Conservation (phyloP, 1,284 basidiomycete species). For the Retiboletus flavoniger region DNA sequence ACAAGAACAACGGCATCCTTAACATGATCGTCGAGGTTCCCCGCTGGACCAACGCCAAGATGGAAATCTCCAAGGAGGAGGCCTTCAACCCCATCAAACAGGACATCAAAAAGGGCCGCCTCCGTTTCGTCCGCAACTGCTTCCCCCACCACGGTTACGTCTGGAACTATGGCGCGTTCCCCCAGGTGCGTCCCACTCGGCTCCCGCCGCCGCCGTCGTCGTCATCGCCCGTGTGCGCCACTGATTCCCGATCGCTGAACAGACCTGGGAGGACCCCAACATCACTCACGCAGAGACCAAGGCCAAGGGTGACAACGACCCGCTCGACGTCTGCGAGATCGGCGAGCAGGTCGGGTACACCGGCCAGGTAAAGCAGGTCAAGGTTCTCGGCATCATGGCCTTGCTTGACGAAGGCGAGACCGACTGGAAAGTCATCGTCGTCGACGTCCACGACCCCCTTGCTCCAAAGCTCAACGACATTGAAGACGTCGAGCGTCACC, state of each 20-base stretch:
- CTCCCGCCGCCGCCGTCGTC: neutral
- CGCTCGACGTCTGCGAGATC: slow-evolving; percentile 99
- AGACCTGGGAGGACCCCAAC: slow-evolving; percentile 99
- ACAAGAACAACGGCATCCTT: slow-evolving; percentile 89
- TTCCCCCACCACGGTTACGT: slow-evolving; percentile 99
- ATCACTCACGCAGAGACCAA: slow-evolving; percentile 94
- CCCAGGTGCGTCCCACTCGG: slow-evolving; percentile 59
- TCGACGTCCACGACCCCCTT: slow-evolving; percentile 95
- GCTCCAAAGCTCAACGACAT: slow-evolving; percentile 98
- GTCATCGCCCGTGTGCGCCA: slow-evolving; percentile 4
- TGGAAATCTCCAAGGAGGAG: slow-evolving; percentile 99
- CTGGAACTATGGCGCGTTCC: slow-evolving; percentile 99
- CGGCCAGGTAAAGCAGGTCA: slow-evolving; percentile 99
- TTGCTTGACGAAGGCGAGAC: slow-evolving; percentile 97
- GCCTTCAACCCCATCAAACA: slow-evolving; percentile 99
- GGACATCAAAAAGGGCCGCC: slow-evolving; percentile 93
- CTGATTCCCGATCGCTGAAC: slow-evolving; percentile 11
- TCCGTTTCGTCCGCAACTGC: slow-evolving; percentile 98
- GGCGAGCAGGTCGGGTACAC: slow-evolving; percentile 98
- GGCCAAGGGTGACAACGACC: slow-evolving; percentile 99
- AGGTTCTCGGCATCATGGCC: slow-evolving; percentile 99
- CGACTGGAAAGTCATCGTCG: slow-evolving; percentile 98
- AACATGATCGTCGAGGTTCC: slow-evolving; percentile 99
- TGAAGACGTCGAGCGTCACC: slow-evolving; percentile 98
- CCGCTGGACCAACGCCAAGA: slow-evolving; percentile 99